These are phyloP conservation scores for Eimeria acervulina DNA, from an alignment of 169 alveolate species.

Conservation along the genomic window DNA sequence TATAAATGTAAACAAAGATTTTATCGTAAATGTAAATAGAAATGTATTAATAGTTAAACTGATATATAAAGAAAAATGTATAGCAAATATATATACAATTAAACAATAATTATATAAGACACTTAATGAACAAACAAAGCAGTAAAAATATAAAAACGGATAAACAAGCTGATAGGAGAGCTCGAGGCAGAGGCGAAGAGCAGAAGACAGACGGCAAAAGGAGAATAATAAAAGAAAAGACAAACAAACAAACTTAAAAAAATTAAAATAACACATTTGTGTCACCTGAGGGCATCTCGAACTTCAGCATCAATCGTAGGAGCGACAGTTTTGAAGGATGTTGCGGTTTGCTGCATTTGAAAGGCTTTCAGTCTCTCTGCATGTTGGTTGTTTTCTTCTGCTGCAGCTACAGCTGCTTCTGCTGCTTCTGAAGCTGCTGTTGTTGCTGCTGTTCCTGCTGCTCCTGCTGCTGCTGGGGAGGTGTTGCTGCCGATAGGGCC, in stretches of 20 bases:
- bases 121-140: too few relatives aligned
- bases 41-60: not conserved
- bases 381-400: not conserved
- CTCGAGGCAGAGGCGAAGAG: too few relatives aligned
- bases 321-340: constrained; percentile 34
- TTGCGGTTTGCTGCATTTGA: constrained; percentile 44
- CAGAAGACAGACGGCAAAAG: not conserved
- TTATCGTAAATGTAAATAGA: not conserved
- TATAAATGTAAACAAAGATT: not conserved
- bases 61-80: not conserved
- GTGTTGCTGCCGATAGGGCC: not conserved
- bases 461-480: not conserved
- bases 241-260: not conserved
- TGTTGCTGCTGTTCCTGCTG: not conserved
- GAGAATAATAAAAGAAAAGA: not conserved
- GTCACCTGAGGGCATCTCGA: constrained; percentile 15
- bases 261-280: not conserved
- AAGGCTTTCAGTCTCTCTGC: constrained; percentile 44
- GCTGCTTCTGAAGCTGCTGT: constrained; percentile 1
- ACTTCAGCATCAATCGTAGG: constrained; percentile 55
- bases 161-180: too few relatives aligned
- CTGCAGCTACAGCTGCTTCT: too few relatives aligned
- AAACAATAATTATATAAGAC: too few relatives aligned
- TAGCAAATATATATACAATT: not conserved
- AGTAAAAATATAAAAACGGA: too few relatives aligned